Evolutionary conservation across 2,329 filamentous ascomycete species (phyloP), one percentile per base, ranked within the genome.

Genomic region (Colletotrichum australisinense): DNA sequence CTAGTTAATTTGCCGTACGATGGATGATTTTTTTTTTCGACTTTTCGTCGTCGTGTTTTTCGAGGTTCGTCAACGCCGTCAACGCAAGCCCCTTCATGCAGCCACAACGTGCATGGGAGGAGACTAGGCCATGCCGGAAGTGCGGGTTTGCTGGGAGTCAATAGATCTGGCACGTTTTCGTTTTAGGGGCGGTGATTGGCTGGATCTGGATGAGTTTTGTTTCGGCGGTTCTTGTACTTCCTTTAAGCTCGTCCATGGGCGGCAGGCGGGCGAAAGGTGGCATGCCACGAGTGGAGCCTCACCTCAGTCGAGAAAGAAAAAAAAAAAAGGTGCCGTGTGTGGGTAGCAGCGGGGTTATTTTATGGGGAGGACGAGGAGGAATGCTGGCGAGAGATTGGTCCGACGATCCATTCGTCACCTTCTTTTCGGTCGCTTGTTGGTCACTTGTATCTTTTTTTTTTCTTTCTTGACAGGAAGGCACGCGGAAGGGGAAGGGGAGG

Each of bases 121-220:
- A 14, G 49, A 14, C 42, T 49, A 49, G 52, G 56, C 67, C 62
- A 66, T 67, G 67, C 74, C 72, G 74, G 69, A 72, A 67, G 60
- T 49, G 64, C 74, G 74, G 74, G 63, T 75, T 75, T n/a, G 56
- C 72, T 69, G 58, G 58, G 32, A 74, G 72, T 71, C 74, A 75
- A 75, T 75, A 60, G 67, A 72, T 68, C 74, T 71, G 66, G 74
- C 74, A 75, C 74, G 74, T 75, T 75, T 67, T 59, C 52, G 26
- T 16, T 62, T 46, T 6, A 22, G 22, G 12, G 32, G 4, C 14
- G 12, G 22, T 68, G 59, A 75, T 75, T 75, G 74, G 74, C n/a
- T 24, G 30, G 12, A 73, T 71, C 60, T 62, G 16, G 2, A 28
- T 57, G 69, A 30, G 11, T 69, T 24, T 58, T 12, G 62, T 52